Evolutionary conservation across 2,329 filamentous ascomycete species (phyloP), one percentile per base, ranked within the genome.

Genomic region (Cyanodermella asteris): DNA sequence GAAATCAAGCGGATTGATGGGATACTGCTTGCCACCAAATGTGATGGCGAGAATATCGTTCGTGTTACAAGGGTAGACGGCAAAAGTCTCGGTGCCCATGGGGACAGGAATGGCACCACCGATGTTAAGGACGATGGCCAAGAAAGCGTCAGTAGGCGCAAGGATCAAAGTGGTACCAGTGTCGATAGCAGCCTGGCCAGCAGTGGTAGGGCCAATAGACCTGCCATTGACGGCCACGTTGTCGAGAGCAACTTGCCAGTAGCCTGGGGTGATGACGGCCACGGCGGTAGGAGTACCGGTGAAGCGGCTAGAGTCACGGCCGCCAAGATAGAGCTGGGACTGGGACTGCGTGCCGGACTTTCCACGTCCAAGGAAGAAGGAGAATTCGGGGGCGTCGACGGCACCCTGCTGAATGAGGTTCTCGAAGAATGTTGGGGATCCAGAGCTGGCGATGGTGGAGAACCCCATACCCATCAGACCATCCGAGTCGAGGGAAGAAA

Each of bases 381-480:
- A 12, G 13, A 27, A 27, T 17, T 27, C 18, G 5, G 18, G 25
- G 8, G 25, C 7, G 4, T 9, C 13, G 21, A 7, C 11, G 23
- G 13, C 11, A 15, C 3, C 7, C 22, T 11, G 6, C 16, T 17
- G 3, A 7, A 25, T 18, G 3, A 25, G 17, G 7, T 25, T 25
- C 17, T 25, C 24, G 9, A 25, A 18, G 12, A 25, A 25, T 2
- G 24, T 25, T n/a, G 18, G 15, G 16, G n/a, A 25, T 7, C 16
- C 16, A 18, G 17, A 19, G 6, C 15, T 13, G 2, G 24, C n/a
- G 12, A 20, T 13, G 17, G 16, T n/a, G 2, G 16, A 19, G 17
- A 25, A 25, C 7, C n/a, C 24, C 24, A 25, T 25, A n/a, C 24
- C 24, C 11, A 25, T 8, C 4, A 25, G 24, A 9, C 24, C 24